phyloP scores from a whole-genome alignment of 176 grass and related monocot genomes.

The Zoysia pacifica region DNA sequence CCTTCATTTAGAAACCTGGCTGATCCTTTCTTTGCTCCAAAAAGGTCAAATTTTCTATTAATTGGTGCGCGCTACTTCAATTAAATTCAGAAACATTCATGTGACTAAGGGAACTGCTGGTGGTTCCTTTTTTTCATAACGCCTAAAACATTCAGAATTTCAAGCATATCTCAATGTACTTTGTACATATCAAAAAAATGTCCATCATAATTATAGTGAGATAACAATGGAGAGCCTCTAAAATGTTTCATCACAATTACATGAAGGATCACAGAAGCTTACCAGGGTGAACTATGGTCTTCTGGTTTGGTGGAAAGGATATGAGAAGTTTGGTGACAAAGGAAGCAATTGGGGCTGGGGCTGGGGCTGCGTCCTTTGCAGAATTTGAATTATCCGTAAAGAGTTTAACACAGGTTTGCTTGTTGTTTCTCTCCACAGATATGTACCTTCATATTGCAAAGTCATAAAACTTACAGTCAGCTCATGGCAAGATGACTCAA shows the following conservation, averaged over 20 bases:
- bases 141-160: not conserved
- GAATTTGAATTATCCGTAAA: constrained; percentile 67
- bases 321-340: constrained; percentile 87
- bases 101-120: constrained; percentile 16
- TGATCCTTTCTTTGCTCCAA: constrained; percentile 14
- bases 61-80: not conserved
- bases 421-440: constrained; percentile 92
- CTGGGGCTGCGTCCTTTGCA: constrained; percentile 57
- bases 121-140: constrained; percentile 1
- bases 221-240: not conserved
- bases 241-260: not conserved
- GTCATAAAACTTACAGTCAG: constrained; percentile 24
- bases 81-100: constrained; percentile 8
- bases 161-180: not conserved
- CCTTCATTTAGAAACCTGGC: constrained; percentile 12
- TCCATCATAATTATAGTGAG: not conserved
- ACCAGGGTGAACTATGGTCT: constrained; percentile 82
- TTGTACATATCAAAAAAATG: not conserved
- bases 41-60: not conserved
- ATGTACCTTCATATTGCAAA: constrained; percentile 67
- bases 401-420: constrained; percentile 82
- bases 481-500: not conserved
- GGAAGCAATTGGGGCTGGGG: constrained; percentile 78
- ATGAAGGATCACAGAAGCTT: not conserved
- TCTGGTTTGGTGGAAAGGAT: constrained; percentile 64